These are phyloP conservation scores for Viola odorata DNA, from an alignment of 345 rosid species.

Conservation along the genomic window DNA sequence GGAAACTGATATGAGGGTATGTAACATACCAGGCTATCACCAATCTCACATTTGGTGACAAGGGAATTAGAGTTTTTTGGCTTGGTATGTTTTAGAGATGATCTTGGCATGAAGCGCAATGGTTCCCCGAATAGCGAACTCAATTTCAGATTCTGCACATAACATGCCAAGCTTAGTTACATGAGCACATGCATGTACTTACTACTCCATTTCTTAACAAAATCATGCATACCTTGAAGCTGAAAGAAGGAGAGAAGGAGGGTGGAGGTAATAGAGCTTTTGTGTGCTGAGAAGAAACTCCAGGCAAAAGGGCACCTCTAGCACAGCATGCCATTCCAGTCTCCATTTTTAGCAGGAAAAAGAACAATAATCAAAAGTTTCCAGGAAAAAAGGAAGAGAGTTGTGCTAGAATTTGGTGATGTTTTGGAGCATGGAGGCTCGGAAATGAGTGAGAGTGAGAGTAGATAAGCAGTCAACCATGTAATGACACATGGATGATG, in stretches of 20 bases:
- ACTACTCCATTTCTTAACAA: background rate
- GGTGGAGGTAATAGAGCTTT: constrained; percentile 52
- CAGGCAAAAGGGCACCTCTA: constrained; percentile 57
- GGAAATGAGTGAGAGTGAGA: constrained; percentile 7
- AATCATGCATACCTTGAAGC: constrained; percentile 46
- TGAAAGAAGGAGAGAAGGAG: constrained; percentile 49
- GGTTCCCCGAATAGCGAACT: constrained; percentile 73
- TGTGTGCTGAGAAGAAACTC: constrained; percentile 66
- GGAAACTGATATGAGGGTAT: background rate
- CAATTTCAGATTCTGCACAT: constrained; percentile 31
- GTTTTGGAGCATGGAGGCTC: constrained; percentile 6
- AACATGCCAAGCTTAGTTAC: background rate
- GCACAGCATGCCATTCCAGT: constrained; percentile 56
- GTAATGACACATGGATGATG: constrained; percentile 35
- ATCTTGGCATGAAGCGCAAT: constrained; percentile 45
- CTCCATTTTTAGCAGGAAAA: constrained; percentile 43
- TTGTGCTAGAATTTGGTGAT: background rate
- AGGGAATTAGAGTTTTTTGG: constrained; percentile 37
- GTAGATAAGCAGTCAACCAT: constrained; percentile 37
- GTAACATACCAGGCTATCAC: constrained; percentile 79
- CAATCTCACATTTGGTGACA: constrained; percentile 79
- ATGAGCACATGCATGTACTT: background rate
- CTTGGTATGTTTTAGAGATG: constrained; percentile 44
- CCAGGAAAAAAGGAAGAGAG: background rate
- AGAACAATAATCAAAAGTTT: background rate